Conservation (phyloP, 495 filamentous ascomycete genomes). For the Aspergillus conjunctus region DNA sequence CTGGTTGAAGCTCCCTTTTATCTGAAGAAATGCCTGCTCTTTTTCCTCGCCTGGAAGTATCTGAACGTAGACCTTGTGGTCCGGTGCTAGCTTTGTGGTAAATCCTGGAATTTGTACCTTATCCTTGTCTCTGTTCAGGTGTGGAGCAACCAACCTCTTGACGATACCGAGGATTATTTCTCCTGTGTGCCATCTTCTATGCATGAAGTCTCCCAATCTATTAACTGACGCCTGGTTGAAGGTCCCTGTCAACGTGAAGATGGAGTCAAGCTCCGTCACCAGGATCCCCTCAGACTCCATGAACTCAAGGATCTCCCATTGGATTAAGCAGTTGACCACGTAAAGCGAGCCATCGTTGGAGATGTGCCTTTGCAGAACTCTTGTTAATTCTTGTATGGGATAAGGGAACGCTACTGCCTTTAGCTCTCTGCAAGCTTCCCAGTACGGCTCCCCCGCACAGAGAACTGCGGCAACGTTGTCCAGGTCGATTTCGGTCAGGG, state of each 20-base stretch:
- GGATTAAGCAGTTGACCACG: not conserved
- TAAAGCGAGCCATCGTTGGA: not conserved
- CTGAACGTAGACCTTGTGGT: not conserved
- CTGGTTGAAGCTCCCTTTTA: not conserved
- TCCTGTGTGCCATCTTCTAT: not conserved
- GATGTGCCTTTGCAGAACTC: not conserved
- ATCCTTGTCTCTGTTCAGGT: not conserved
- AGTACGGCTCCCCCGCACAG: not conserved
- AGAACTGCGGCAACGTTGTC: not conserved
- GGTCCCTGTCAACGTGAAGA: not conserved
- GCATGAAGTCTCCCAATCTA: not conserved
- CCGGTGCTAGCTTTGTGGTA: not conserved
- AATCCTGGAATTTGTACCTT: not conserved
- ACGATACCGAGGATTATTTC: not conserved
- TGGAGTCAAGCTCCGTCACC: not conserved
- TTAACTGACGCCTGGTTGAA: not conserved
- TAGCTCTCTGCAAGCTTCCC: not conserved
- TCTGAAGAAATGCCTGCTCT: not conserved
- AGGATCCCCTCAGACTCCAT: not conserved
- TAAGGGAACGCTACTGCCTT: not conserved
- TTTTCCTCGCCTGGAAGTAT: not conserved
- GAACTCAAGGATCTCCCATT: not conserved
- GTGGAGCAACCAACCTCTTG: not conserved
- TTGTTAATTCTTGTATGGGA: not conserved
- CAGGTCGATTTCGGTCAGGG: not conserved